These are phyloP conservation scores for Gillenia trifoliata DNA, from an alignment of 306 rosid species.

Conservation along the genomic window DNA sequence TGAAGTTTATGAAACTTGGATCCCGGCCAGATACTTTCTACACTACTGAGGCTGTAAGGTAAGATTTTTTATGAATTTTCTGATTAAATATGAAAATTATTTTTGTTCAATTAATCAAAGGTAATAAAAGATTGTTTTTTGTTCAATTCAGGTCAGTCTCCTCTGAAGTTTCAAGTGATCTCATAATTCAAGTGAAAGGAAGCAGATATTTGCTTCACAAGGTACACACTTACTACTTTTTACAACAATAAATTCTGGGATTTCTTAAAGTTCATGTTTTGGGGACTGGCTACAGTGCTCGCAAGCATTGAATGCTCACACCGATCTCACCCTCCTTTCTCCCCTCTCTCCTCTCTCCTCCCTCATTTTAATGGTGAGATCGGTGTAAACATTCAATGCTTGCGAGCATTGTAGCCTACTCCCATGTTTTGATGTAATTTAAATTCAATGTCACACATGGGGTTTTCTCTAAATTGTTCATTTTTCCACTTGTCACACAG, in stretches of 20 bases:
- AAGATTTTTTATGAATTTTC: conserved; percentile 4
- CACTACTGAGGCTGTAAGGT: conserved; percentile 77
- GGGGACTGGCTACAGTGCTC: too few relatives aligned
- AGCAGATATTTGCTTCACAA: conserved; percentile 92
- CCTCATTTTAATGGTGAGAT: too few relatives aligned
- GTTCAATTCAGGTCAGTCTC: conserved; percentile 70
- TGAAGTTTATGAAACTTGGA: conserved; percentile 99
- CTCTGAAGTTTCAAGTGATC: conserved; percentile 94
- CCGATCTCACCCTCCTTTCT: too few relatives aligned
- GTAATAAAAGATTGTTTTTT: not conserved
- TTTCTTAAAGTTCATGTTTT: conserved; percentile 5
- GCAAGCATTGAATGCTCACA: too few relatives aligned
- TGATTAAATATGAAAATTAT: not conserved
- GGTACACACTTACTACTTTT: conserved; percentile 33
- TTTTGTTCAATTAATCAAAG: not conserved
- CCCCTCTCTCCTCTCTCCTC: too few relatives aligned
- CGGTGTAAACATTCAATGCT: too few relatives aligned
- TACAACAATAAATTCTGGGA: not conserved
- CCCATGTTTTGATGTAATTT: not conserved
- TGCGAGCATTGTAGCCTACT: too few relatives aligned
- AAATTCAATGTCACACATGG: not conserved
- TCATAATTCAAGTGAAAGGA: conserved; percentile 83
- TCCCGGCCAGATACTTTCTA: conserved; percentile 94
- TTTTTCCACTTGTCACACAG: conserved; percentile 40
- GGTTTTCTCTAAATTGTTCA: not conserved